These are phyloP conservation scores for Gossypium ekmanianum DNA, from an alignment of 345 rosid genomes.

Conservation along the genomic window DNA sequence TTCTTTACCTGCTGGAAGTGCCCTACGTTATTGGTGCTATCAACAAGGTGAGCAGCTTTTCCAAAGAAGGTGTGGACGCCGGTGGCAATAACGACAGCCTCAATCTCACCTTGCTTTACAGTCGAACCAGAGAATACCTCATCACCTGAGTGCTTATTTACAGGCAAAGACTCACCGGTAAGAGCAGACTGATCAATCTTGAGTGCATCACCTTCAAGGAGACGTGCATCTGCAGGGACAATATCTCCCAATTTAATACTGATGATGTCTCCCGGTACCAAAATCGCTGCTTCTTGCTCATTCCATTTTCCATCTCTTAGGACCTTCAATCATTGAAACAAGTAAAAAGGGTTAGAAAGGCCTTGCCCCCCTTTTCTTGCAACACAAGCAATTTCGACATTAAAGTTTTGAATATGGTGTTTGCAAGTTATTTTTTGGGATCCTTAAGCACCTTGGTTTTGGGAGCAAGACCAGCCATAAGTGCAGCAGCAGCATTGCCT, in stretches of 20 bases:
- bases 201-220: conserved; percentile 20
- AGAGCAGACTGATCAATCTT: conserved; percentile 24
- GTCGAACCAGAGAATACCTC: conserved; percentile 42
- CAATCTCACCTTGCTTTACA: conserved; percentile 42
- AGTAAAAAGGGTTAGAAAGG: background rate
- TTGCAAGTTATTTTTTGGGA: background rate
- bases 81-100: conserved; percentile 40
- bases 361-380: background rate
- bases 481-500: conserved; percentile 23
- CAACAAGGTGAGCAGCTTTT: conserved; percentile 43
- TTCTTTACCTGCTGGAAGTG: conserved; percentile 31
- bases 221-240: conserved; percentile 21
- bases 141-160: conserved; percentile 29
- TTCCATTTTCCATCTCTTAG: conserved; percentile 16
- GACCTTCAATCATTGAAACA: conserved; percentile 33
- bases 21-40: conserved; percentile 41
- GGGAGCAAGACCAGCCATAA: conserved; percentile 25
- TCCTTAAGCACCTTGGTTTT: conserved; percentile 18
- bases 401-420: background rate
- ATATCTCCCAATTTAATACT: conserved; percentile 23
- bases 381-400: background rate
- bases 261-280: conserved; percentile 20
- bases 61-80: conserved; percentile 45
- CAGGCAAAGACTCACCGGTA: conserved; percentile 33
- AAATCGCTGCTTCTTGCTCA: conserved; percentile 20